A percentile compares a stretch with the other conserved stretches of the same genome.
These are phyloP conservation scores for Brettanomyces bruxellensis DNA, from an alignment of 805 yeast genomes.

Conservation along the genomic window DNA sequence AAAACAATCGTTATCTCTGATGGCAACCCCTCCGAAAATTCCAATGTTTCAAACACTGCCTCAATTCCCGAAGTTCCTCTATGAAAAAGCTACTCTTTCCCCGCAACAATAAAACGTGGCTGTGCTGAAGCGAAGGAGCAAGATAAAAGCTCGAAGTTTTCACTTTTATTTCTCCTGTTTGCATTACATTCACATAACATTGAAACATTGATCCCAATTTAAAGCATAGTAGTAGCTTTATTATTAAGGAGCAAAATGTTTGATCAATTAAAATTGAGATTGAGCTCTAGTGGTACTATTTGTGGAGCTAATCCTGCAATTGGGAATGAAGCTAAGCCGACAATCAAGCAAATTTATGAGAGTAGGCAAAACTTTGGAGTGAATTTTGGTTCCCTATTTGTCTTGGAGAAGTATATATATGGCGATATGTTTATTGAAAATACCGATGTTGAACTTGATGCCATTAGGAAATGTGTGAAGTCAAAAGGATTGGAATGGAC, in stretches of 20 bases:
- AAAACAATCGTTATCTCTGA: too few species aligned
- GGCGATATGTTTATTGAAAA: constrained; percentile 51
- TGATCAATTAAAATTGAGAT: not conserved
- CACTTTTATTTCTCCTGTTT: too few species aligned
- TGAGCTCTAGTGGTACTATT: not conserved
- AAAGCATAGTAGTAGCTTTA: too few species aligned
- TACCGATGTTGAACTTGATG: constrained; percentile 66
- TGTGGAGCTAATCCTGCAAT: constrained; percentile 19
- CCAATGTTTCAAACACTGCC: too few species aligned
- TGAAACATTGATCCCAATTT: too few species aligned
- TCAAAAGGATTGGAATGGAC: constrained; percentile 48
- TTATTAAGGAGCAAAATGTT: not conserved
- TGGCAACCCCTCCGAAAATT: too few species aligned
- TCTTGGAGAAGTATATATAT: constrained; percentile 73
- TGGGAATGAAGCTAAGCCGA: constrained; percentile 26
- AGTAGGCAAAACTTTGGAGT: constrained; percentile 69
- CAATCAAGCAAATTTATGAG: constrained; percentile 43
- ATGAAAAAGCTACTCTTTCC: too few species aligned
- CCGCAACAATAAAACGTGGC: too few species aligned
- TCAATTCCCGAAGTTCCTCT: too few species aligned
- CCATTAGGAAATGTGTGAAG: constrained; percentile 41
- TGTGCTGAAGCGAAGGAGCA: too few species aligned
- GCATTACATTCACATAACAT: too few species aligned
- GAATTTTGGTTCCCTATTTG: constrained; percentile 75
- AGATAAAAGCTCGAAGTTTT: too few species aligned